Percentiles rank a stretch among this genome's conserved stretches.
Evolutionary conservation across 192 early-diverging fungal species (phyloP).

Genomic region (Funneliformis mosseae): DNA sequence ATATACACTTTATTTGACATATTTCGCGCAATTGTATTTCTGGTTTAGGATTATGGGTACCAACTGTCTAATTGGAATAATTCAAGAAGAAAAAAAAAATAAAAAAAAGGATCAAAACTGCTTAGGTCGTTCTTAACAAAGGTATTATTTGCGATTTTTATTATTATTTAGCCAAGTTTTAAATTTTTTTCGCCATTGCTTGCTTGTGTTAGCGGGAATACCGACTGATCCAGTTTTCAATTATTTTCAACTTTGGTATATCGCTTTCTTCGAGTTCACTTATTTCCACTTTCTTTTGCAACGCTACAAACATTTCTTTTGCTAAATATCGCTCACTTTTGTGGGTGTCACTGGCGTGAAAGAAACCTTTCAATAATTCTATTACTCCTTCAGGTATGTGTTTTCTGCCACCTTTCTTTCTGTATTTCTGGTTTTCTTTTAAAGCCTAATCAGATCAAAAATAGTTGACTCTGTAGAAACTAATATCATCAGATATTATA

Average conservation of each 20-base stretch:
- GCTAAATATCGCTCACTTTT: slow-evolving; percentile 1
- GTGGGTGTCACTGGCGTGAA: background rate
- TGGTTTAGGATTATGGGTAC: background rate
- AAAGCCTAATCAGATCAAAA: background rate
- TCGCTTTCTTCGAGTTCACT: background rate
- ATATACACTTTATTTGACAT: background rate
- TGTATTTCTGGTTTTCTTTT: slow-evolving; percentile 10
- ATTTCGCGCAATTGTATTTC: background rate
- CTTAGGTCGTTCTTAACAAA: background rate
- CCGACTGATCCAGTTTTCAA: background rate
- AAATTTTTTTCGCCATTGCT: background rate
- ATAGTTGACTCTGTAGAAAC: background rate
- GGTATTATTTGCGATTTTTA: background rate
- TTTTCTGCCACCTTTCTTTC: background rate
- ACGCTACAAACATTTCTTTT: background rate
- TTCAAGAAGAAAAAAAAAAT: background rate
- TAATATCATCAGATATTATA: background rate
- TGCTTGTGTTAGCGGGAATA: background rate
- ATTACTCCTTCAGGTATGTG: background rate
- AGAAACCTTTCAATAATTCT: slow-evolving; percentile 9
- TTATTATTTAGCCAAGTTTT: background rate
- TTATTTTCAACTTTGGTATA: background rate
- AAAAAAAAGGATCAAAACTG: background rate
- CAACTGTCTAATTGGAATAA: background rate
- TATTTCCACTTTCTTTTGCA: background rate